Conservation (phyloP, 2,329 filamentous ascomycete genomes). For the Pseudogymnoascus sp. region DNA sequence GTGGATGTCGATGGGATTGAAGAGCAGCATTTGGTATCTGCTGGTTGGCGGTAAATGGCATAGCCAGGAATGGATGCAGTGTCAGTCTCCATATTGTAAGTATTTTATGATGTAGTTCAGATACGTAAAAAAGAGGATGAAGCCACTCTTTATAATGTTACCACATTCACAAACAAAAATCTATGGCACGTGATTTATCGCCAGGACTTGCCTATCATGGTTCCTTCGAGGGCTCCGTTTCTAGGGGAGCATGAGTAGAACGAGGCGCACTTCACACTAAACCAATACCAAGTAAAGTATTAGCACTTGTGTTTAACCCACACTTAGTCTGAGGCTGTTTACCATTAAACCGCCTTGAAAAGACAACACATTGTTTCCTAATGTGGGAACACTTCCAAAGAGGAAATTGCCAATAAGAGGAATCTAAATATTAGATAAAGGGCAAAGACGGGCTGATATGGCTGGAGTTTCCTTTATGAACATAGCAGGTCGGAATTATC, state of each 20-base stretch:
- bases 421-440: background rate
- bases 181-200: background rate
- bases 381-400: background rate
- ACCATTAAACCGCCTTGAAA: background rate
- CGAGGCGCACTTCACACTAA: background rate
- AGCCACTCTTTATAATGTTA: background rate
- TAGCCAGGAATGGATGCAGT: constrained; percentile 41
- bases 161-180: too few relatives aligned
- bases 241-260: background rate
- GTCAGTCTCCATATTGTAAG: constrained; percentile 25
- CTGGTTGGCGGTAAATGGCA: constrained; percentile 38
- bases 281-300: background rate
- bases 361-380: background rate
- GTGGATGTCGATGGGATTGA: background rate
- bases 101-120: constrained; percentile 16
- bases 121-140: background rate
- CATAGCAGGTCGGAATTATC: background rate
- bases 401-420: background rate
- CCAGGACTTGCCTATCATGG: background rate
- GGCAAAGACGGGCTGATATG: background rate
- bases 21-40: constrained; percentile 9
- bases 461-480: background rate
- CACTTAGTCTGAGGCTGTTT: background rate
- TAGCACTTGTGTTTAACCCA: background rate
- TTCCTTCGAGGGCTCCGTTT: background rate